phyloP scores from a whole-genome alignment of 805 yeast genomes.

The Zygoascus tannicola region DNA sequence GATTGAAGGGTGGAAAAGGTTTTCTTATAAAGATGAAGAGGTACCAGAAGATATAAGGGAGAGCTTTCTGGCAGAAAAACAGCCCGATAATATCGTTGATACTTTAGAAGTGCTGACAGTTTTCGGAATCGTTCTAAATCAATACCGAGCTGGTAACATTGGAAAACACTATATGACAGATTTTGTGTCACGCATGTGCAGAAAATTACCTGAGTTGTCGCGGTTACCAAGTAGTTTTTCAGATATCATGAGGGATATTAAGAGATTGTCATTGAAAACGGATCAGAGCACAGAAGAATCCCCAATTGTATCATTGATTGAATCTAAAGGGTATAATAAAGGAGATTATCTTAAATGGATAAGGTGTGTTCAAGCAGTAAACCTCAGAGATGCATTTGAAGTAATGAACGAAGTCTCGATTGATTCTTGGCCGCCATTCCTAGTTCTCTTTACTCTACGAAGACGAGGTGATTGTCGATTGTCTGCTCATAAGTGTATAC shows the following conservation, averaged over 20 bases:
- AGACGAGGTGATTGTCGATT: conserved; percentile 17
- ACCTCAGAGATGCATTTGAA: conserved; percentile 15
- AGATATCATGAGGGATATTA: conserved; percentile 2
- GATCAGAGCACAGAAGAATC: not conserved
- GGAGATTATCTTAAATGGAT: conserved; percentile 14
- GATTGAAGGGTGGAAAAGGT: not conserved
- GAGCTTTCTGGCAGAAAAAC: not conserved
- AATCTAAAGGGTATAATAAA: conserved; percentile 10
- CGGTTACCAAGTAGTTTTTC: not conserved
- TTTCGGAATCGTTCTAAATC: conserved; percentile 6
- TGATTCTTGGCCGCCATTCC: conserved; percentile 23
- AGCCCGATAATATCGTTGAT: not conserved
- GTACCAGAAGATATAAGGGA: conserved; percentile 3
- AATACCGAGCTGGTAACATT: not conserved
- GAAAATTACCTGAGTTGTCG: not conserved
- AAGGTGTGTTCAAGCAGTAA: conserved; percentile 11
- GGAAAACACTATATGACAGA: not conserved
- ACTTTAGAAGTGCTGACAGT: conserved; percentile 8
- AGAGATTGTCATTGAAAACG: not conserved
- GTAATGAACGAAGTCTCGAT: conserved; percentile 10
- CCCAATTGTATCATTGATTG: conserved; percentile 2
- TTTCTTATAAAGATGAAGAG: conserved; percentile 1
- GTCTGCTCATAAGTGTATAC: conserved; percentile 19
- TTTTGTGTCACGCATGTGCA: not conserved
- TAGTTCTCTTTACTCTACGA: conserved; percentile 20